Base-by-base conservation (phyloP, 2,329 filamentous ascomycete genomes). In the Neurospora sp. region DNA sequence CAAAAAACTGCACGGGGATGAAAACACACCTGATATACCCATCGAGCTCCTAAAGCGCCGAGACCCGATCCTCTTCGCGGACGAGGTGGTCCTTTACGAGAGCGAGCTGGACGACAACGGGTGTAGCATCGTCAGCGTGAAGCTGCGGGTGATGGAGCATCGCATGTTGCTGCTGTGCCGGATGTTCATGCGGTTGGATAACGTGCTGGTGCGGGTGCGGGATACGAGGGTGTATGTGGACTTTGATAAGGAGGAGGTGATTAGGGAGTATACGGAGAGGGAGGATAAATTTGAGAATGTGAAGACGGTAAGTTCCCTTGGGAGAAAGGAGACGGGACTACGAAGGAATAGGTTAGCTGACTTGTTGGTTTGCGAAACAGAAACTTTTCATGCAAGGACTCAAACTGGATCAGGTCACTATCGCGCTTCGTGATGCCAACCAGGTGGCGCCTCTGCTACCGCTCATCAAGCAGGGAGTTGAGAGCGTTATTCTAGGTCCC, bases 21-120 rank as follows among this genome's bases (percentile, higher is more conserved):
- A 62, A 12, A 62, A 65, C 17, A 52, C 66, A 57, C 17, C 67
- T 39, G 67, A 66, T 69, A 96, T 99, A 72, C 94, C 96, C 4
- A 86, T 97, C 70, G 92, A 95, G 75, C 86, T 98, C 57, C 86
- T 99, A 67, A 93, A 91, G 79, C 88, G 92, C 39, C 91, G 92
- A 15, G 96, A 99, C 78, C 96, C 96, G 0, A 99, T 99, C 74
- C 82, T 97, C 5, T 97, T 98, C 85, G 97, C 96, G 78, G 95
- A 98, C 81, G 93, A 98, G 76, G 93, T 99, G 46, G 89, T 97
- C 75, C 86, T 99, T 66, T 99, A 97, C 79, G 96, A 99, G 82
- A 96, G 96, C 81, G 96, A 99, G 83, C 87, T 99, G 66, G 96
- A 97, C 71, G 96, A 99, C 80, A 99, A 99, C 78, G 96, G 96